These are phyloP conservation scores for Populus alba DNA, from an alignment of 345 rosid genomes.

Conservation along the genomic window DNA sequence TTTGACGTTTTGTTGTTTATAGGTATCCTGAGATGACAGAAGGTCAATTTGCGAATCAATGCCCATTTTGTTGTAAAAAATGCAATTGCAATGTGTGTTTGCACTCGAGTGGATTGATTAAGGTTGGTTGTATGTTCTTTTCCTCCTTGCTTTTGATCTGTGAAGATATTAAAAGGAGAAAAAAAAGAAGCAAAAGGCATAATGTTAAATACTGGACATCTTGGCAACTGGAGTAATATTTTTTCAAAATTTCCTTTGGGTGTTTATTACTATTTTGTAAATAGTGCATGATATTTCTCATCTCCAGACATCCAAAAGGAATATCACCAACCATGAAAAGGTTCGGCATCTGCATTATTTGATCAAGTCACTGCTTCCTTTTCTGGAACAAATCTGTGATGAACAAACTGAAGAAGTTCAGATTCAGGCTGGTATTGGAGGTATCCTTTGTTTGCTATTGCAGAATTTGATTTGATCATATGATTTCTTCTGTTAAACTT, in stretches of 20 bases:
- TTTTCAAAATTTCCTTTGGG: not conserved
- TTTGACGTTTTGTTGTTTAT: conserved; percentile 2
- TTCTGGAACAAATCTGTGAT: conserved; percentile 45
- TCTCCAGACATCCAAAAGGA: conserved; percentile 55
- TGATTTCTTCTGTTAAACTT: conserved; percentile 4
- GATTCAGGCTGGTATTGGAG: conserved; percentile 55
- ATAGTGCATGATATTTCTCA: conserved; percentile 8
- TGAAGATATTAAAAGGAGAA: not conserved
- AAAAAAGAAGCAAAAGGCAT: not conserved
- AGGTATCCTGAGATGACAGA: conserved; percentile 75
- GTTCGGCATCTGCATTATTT: conserved; percentile 50
- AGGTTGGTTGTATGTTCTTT: conserved; percentile 40
- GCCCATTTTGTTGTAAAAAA: conserved; percentile 71
- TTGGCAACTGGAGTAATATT: not conserved
- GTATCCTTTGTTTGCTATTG: conserved; percentile 27
- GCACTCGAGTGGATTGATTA: conserved; percentile 53
- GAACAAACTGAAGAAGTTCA: conserved; percentile 53
- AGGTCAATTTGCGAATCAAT: conserved; percentile 46
- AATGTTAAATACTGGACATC: not conserved
- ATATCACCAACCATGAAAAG: conserved; percentile 42
- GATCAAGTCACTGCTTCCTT: conserved; percentile 54
- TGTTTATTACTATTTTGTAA: not conserved
- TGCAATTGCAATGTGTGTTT: conserved; percentile 86
- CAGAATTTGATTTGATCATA: not conserved
- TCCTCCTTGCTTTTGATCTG: not conserved